These are phyloP conservation scores for Picea glauca DNA, from an alignment of 75 land plant species.

Conservation along the genomic window DNA sequence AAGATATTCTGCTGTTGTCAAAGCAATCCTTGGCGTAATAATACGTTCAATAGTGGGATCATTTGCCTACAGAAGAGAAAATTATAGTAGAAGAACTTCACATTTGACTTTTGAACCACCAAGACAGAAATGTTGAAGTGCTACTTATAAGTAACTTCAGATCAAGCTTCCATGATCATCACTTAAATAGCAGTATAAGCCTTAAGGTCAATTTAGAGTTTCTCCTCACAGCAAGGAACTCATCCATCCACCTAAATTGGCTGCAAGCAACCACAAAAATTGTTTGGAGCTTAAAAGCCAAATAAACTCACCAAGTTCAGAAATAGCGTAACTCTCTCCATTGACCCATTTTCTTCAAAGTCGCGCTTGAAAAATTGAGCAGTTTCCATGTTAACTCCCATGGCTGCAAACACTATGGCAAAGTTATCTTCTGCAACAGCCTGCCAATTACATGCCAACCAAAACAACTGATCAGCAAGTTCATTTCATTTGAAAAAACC, in stretches of 20 bases:
- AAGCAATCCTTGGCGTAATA: slow-evolving; percentile 96
- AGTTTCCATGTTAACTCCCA: slow-evolving; percentile 99
- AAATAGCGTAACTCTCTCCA: slow-evolving; percentile 98
- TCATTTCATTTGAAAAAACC: background rate
- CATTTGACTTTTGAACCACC: background rate
- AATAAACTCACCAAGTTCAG: slow-evolving; percentile 73
- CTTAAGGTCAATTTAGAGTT: no score
- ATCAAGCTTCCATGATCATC: background rate
- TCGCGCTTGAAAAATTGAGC: slow-evolving; percentile 98
- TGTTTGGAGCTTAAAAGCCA: background rate
- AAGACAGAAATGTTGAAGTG: background rate
- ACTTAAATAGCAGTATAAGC: background rate
- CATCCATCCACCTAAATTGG: background rate
- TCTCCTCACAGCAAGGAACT: background rate
- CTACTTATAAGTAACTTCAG: background rate
- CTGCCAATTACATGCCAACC: slow-evolving; percentile 28
- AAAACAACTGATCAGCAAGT: background rate
- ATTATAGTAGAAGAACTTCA: background rate
- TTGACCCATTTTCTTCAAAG: slow-evolving; percentile 99
- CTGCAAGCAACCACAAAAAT: background rate
- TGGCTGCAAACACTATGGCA: slow-evolving; percentile 98
- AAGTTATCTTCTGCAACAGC: slow-evolving; percentile 89
- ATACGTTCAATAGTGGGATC: slow-evolving; percentile 99
- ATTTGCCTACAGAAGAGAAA: slow-evolving; percentile 65
- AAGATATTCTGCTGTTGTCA: slow-evolving; percentile 98